Evolutionary conservation across 345 rosid genomes (phyloP).

Genomic region (Clausena lansium): DNA sequence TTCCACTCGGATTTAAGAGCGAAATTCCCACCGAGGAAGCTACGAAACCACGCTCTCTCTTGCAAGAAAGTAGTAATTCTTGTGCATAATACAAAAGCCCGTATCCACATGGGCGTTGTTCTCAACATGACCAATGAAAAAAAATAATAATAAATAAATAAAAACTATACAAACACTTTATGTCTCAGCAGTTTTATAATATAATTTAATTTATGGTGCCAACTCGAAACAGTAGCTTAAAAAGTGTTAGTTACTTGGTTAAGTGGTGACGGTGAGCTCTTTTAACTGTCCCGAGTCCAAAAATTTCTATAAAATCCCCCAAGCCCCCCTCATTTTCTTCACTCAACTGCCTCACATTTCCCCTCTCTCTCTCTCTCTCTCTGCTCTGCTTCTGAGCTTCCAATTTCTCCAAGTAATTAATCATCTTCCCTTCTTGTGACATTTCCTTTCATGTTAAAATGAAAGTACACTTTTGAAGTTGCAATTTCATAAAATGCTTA

Average conservation of each 20-base stretch:
- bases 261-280: neutral
- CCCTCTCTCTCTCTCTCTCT: neutral
- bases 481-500: neutral
- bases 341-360: slow-evolving; percentile 37
- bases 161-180: slow-evolving; percentile 3
- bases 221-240: slow-evolving; percentile 29
- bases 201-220: slow-evolving; percentile 29
- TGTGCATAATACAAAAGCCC: neutral
- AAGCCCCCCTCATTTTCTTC: slow-evolving; percentile 31
- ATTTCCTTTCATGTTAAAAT: slow-evolving; percentile 11
- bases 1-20: slow-evolving; percentile 36
- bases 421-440: slow-evolving; percentile 12
- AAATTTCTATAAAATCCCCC: slow-evolving; percentile 51
- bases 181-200: slow-evolving; percentile 12
- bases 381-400: slow-evolving; percentile 9
- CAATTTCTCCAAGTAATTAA: slow-evolving; percentile 32
- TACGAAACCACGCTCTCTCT: slow-evolving; percentile 30
- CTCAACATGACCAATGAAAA: neutral
- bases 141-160: neutral
- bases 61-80: slow-evolving; percentile 20
- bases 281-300: neutral
- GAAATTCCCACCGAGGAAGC: slow-evolving; percentile 19
- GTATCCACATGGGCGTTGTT: slow-evolving; percentile 30
- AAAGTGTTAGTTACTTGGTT: slow-evolving; percentile 2
- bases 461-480: neutral